A percentile compares a stretch with the other conserved stretches of the same genome.
phyloP scores from a whole-genome alignment of 495 filamentous ascomycete genomes.

The Penicillium ucsense region DNA sequence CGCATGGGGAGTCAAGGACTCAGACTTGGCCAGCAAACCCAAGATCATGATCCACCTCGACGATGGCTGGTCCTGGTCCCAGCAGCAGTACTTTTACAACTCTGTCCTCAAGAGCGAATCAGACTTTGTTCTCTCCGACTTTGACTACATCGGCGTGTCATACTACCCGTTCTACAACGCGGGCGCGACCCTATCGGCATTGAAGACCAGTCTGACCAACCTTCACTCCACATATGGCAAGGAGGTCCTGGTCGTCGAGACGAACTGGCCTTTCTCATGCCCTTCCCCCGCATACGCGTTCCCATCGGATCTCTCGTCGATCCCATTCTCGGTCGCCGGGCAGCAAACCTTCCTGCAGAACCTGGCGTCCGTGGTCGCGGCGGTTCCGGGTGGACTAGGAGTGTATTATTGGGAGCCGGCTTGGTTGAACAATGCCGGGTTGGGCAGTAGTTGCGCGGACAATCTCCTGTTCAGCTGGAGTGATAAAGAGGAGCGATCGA shows the following conservation, averaged over 20 bases:
- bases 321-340: conserved; percentile 51
- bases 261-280: conserved; percentile 56
- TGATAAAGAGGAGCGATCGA: conserved; percentile 20
- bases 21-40: conserved; percentile 41
- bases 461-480: conserved; percentile 34
- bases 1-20: conserved; percentile 52
- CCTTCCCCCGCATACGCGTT: conserved; percentile 45
- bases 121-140: conserved; percentile 42
- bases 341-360: conserved; percentile 48
- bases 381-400: conserved; percentile 38
- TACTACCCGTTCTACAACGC: conserved; percentile 60
- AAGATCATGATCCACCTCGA: conserved; percentile 63
- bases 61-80: conserved; percentile 57
- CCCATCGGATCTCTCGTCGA: conserved; percentile 44
- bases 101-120: conserved; percentile 42
- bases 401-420: conserved; percentile 67
- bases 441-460: conserved; percentile 47
- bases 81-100: conserved; percentile 55
- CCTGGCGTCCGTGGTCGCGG: conserved; percentile 43
- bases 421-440: conserved; percentile 52
- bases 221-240: conserved; percentile 51
- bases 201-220: conserved; percentile 47
- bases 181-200: conserved; percentile 42
- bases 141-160: conserved; percentile 60
- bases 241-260: conserved; percentile 54